Percentiles rank a stretch among this genome's conserved stretches.
Conservation (phyloP, 208 protist genomes). For the Vickermania spadyakhi region DNA sequence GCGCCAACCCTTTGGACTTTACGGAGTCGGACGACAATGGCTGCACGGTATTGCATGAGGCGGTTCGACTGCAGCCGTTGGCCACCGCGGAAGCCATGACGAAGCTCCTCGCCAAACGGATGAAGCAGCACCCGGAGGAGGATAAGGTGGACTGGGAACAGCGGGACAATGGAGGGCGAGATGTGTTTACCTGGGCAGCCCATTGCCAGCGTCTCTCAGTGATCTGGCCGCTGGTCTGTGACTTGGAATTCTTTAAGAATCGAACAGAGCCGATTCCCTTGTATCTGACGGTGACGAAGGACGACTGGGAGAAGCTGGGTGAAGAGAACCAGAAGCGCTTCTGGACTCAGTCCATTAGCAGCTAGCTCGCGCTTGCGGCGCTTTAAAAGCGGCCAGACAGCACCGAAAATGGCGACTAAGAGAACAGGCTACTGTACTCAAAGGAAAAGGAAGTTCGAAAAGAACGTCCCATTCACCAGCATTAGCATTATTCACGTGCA, state of each 20-base stretch:
- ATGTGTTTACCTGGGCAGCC: not conserved
- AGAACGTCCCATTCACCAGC: no score
- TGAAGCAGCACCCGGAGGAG: not conserved
- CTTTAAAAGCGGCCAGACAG: no score
- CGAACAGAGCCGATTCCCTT: not conserved
- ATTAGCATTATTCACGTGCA: no score
- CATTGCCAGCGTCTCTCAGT: not conserved
- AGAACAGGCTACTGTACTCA: no score
- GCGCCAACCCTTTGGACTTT: not conserved
- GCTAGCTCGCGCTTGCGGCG: no score
- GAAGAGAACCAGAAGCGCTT: not conserved
- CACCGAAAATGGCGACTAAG: no score
- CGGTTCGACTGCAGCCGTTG: not conserved
- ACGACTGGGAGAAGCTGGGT: not conserved
- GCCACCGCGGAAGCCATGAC: not conserved
- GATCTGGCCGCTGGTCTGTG: not conserved
- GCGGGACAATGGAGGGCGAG: not conserved
- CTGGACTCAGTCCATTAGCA: no score
- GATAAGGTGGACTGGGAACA: not conserved
- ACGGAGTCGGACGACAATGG: not conserved
- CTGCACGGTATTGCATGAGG: not conserved
- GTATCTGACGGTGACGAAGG: not conserved
- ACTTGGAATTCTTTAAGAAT: not conserved
- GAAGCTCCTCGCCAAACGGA: not conserved
- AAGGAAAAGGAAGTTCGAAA: no score